These are phyloP conservation scores for Aureobasidium subglaciale DNA, from an alignment of 2,329 filamentous ascomycete species.

Conservation along the genomic window DNA sequence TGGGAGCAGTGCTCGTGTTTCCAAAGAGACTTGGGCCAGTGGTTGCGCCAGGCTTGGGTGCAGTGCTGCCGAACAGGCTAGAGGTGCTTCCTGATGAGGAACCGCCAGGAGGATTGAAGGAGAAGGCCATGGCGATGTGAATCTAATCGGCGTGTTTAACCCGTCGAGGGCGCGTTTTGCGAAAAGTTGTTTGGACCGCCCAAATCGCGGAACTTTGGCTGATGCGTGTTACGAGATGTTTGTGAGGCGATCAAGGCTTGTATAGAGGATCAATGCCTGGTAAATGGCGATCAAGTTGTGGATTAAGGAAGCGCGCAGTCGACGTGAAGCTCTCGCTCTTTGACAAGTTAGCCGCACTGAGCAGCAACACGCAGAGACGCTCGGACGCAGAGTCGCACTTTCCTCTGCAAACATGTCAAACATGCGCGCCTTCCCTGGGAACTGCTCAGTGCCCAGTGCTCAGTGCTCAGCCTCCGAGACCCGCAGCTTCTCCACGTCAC, in stretches of 20 bases:
- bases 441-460: no score
- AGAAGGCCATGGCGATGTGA: slow-evolving; percentile 21
- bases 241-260: not conserved
- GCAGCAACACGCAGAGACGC: slow-evolving; percentile 9
- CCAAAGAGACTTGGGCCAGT: slow-evolving; percentile 17
- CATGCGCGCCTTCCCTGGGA: not conserved
- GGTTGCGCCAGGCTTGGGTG: slow-evolving; percentile 16
- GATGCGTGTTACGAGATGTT: not conserved
- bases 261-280: not conserved
- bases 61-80: slow-evolving; percentile 15
- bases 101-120: slow-evolving; percentile 29
- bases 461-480: not conserved
- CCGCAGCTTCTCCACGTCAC: slow-evolving; percentile 10
- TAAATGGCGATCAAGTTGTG: not conserved
- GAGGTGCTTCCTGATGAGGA: slow-evolving; percentile 26
- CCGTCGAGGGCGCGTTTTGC: not conserved
- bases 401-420: not conserved
- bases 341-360: not conserved
- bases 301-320: not conserved
- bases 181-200: not conserved
- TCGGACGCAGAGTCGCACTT: not conserved
- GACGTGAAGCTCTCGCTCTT: slow-evolving; percentile 12
- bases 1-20: slow-evolving; percentile 17
- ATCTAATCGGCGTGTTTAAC: not conserved
- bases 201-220: not conserved